Base-by-base conservation (phyloP, 306 rosid species). In the Betula pendula region DNA sequence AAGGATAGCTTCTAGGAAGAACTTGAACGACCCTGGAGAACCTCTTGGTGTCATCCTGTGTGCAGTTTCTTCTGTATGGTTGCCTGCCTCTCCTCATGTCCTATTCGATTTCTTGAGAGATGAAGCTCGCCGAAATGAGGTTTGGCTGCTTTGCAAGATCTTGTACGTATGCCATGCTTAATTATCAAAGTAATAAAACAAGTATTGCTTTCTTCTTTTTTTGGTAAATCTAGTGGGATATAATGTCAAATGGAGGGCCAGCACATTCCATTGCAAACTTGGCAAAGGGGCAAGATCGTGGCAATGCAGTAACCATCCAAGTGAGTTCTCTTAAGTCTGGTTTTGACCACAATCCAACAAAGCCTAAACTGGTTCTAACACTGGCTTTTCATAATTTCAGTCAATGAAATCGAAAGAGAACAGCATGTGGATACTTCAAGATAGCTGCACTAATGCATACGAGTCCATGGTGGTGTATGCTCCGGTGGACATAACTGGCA, bases 271-370 rank as follows among this genome's bases (percentile, higher is more conserved):
- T 92, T 16, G 97, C 99, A 47, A 92, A 90, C 85, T 85, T 92
- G 52, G 86, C 99, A 51, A 92, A 96, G 78, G 99, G 99, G 75
- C 96, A 96, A 81, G 99, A 96, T 80, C 84, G 99, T 43, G 98
- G 99, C 88, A 96, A 96, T 82, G 84, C 96, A 24, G 99, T 91
- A 42, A 73, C 91, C 70, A 85, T 96, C 79, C 99, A 96, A 81
- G 98, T 92, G 80, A 85, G 89, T 82, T 76, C 24, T 33, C 43
- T 70, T 70, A 43, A 62, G 20, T 73, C 53, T 47, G 24, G 14
- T 25, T 38, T 58, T 43, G n/a, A 48, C 31, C 52, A 51, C 51
- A 65, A 72, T 63, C 38, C 71, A 44, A 75, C 43, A 1, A 42
- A 42, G 43, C 31, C 38, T 50, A 63, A 73, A 58, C 69, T 38